phyloP scores from a whole-genome alignment of 1,284 basidiomycete genomes.

The Trichosporon coremiiforme region DNA sequence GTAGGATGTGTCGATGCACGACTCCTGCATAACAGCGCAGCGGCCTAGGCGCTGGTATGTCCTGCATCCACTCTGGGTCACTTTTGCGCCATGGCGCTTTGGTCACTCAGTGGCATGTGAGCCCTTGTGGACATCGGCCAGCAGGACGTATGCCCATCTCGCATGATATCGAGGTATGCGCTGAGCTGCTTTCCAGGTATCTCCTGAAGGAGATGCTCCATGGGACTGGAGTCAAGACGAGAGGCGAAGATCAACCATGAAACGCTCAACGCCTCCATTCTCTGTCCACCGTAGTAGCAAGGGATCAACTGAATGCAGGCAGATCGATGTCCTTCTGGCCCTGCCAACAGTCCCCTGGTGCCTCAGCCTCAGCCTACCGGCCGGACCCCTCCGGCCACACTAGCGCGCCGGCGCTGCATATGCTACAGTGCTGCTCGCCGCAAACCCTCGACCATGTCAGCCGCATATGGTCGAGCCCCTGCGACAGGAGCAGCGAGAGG shows the following conservation, averaged over 20 bases:
- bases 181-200: too few species aligned
- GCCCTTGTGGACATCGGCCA: neutral
- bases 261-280: neutral
- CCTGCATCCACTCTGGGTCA: neutral
- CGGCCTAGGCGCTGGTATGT: neutral
- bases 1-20: constrained; percentile 11
- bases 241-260: neutral
- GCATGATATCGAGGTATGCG: neutral
- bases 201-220: neutral
- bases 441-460: too few species aligned
- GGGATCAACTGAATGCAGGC: neutral
- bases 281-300: neutral
- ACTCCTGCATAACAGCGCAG: neutral
- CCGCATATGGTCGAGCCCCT: neutral
- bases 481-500: neutral
- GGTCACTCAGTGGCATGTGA: neutral
- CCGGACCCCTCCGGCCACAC: too few species aligned
- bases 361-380: neutral
- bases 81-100: constrained; percentile 13
- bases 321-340: neutral
- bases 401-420: too few species aligned
- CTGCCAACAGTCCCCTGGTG: neutral
- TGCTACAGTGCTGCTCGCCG: too few species aligned
- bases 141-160: neutral
- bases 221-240: neutral